Conservation (phyloP, 805 yeast species). For the Saccharomycopsis oosterbeekiorum region DNA sequence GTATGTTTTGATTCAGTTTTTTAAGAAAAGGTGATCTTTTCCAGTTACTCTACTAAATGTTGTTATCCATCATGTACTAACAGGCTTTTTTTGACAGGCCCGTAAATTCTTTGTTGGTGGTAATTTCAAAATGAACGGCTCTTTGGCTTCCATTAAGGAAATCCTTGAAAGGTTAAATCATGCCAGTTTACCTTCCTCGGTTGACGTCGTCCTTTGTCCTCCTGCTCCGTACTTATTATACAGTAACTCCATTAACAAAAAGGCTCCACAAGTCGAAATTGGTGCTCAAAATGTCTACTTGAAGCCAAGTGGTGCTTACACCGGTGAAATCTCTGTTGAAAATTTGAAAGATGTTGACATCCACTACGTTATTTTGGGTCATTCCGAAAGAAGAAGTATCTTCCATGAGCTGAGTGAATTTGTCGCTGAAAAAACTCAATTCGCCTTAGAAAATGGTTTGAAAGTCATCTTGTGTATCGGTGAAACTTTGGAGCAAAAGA, state of each 20-base stretch:
- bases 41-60: too few relatives aligned
- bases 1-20: background rate
- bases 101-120: slow-evolving; percentile 97
- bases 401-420: slow-evolving; percentile 84
- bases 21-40: too few relatives aligned
- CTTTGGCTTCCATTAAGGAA: slow-evolving; percentile 71
- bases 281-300: slow-evolving; percentile 88
- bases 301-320: slow-evolving; percentile 92
- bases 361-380: slow-evolving; percentile 93
- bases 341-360: slow-evolving; percentile 88
- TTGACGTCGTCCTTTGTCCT: slow-evolving; percentile 92
- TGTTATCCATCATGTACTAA: background rate
- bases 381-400: slow-evolving; percentile 96
- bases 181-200: slow-evolving; percentile 63
- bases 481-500: slow-evolving; percentile 93
- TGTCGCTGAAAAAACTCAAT: slow-evolving; percentile 88
- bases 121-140: slow-evolving; percentile 98
- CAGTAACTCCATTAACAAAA: slow-evolving; percentile 59
- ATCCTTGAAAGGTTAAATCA: slow-evolving; percentile 78
- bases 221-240: slow-evolving; percentile 86
- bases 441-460: slow-evolving; percentile 82
- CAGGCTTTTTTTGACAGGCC: slow-evolving; percentile 33
- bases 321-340: slow-evolving; percentile 90
- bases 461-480: slow-evolving; percentile 95
- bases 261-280: slow-evolving; percentile 57